Percentiles rank a stretch among this genome's conserved stretches.
These are phyloP conservation scores for Monoraphidium neglectum DNA, from an alignment of 139 green algal genomes.

Conservation along the genomic window DNA sequence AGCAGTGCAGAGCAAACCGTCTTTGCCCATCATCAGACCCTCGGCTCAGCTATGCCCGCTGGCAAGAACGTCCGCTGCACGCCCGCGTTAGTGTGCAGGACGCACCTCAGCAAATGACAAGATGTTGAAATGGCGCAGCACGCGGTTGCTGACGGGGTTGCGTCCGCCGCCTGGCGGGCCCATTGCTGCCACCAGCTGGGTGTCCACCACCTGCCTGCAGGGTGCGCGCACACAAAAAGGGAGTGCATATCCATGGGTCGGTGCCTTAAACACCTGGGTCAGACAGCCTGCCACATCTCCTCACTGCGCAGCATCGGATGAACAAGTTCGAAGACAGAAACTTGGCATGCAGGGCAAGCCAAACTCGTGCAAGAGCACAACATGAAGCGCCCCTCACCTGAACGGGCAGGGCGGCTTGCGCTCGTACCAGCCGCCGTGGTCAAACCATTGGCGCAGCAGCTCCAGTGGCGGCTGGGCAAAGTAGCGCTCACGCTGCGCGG, in stretches of 20 bases:
- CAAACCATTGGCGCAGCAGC: constrained; percentile 85
- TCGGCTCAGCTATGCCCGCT: too few species aligned
- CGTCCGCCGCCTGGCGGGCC: constrained; percentile 76
- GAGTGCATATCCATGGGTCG: too few species aligned
- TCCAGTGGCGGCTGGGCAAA: constrained; percentile 85
- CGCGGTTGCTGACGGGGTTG: constrained; percentile 73
- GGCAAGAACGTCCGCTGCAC: too few species aligned
- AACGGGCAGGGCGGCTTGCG: constrained; percentile 74
- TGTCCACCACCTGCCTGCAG: constrained; percentile 89
- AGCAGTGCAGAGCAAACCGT: too few species aligned
- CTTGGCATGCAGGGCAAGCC: background rate
- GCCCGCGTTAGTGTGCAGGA: too few species aligned
- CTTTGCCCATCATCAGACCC: too few species aligned
- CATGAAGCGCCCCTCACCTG: constrained; percentile 10
- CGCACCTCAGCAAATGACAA: constrained; percentile 85
- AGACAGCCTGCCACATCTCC: too few species aligned
- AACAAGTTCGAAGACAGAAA: too few species aligned
- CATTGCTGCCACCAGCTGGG: constrained; percentile 84
- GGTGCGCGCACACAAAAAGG: too few species aligned
- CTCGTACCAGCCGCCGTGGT: constrained; percentile 87
- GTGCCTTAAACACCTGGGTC: too few species aligned
- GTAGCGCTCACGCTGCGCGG: constrained; percentile 76
- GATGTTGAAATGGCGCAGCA: constrained; percentile 87
- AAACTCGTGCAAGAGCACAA: background rate
- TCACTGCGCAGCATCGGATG: too few species aligned